Evolutionary conservation across 1,284 basidiomycete genomes (phyloP), one percentile per base, ranked within the genome.

Genomic region (Gomphus bonarii): DNA sequence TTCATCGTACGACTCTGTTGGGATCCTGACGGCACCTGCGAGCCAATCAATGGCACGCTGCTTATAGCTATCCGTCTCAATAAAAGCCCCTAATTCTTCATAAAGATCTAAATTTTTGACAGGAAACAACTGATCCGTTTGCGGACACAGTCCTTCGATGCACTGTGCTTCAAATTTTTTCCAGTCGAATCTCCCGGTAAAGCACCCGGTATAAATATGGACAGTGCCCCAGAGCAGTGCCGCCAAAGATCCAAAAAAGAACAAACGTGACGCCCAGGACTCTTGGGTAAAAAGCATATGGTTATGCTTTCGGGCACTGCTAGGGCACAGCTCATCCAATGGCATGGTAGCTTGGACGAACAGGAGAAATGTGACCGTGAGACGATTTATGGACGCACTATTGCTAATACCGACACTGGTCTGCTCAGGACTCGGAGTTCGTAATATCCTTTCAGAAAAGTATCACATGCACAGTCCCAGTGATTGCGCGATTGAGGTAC

Each of bases 41-140:
- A 85, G 69, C 77, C 76, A 82, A 44, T 76, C 68, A 11, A 80
- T 70, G 0, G 79, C 77, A 54, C 71, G 69, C 14, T 61, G 58
- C 64, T 74, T 70, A 70, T 81, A 83, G 22, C 62, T 66, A 3
- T 75, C 67, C 6, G 75, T 74, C 36, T 65, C 68, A 57, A 75
- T 73, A 22, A 69, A 65, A 33, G 69, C 65, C 44, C 71, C 71
- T 40, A 82, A 42, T 14, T 61, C 64, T 20, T 67, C 65, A 73
- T 77, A 79, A 9, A 81, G 59, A 8, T 66, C 68, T 3, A 61
- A 65, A 59, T 78, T 72, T 62, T 68, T 72, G 44, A 67, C 58
- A 3, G 80, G 81, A 0, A 70, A 64, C 12, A 81, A 64, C 22
- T 69, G 66, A 20, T 69, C 66, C 3, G 68, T 69, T 63, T 82